Evolutionary conservation across 305 asterid genomes (phyloP).

Genomic region (Fraxinus greggii): DNA sequence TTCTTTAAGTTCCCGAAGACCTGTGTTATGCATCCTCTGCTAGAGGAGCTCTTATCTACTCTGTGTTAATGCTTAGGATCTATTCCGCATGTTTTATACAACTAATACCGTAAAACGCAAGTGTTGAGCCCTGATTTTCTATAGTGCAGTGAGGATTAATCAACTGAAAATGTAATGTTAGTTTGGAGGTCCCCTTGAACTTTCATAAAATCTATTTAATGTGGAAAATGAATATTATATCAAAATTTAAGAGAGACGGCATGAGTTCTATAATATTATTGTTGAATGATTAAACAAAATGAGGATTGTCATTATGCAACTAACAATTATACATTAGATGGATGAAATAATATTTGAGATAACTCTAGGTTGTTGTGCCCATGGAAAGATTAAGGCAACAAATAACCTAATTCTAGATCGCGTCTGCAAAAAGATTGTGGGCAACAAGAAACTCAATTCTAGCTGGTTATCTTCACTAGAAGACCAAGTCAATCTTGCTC

Average conservation of each 20-base stretch:
- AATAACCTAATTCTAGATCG: not conserved
- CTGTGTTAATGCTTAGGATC: not conserved
- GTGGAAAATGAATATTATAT: not conserved
- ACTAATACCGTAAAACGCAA: not conserved
- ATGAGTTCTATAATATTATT: not conserved
- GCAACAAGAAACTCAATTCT: not conserved
- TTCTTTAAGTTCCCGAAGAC: not conserved
- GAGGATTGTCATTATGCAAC: not conserved
- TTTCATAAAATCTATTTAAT: not conserved
- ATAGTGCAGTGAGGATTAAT: not conserved
- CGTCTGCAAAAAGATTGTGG: not conserved
- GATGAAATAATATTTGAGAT: not conserved
- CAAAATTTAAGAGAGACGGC: not conserved
- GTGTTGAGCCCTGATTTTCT: not conserved
- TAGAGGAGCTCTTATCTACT: not conserved
- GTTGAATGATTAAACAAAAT: not conserved
- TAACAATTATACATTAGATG: not conserved
- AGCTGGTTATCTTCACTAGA: not conserved
- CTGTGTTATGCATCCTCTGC: not conserved
- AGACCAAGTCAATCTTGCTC: not conserved
- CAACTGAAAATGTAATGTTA: not conserved
- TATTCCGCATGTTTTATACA: not conserved
- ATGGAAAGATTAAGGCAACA: not conserved
- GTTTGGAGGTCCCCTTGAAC: not conserved
- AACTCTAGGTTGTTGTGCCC: not conserved